Evolutionary conservation across 139 green algal species (phyloP), one percentile per base, ranked within the genome.

Genomic region (Haematococcus lacustris): DNA sequence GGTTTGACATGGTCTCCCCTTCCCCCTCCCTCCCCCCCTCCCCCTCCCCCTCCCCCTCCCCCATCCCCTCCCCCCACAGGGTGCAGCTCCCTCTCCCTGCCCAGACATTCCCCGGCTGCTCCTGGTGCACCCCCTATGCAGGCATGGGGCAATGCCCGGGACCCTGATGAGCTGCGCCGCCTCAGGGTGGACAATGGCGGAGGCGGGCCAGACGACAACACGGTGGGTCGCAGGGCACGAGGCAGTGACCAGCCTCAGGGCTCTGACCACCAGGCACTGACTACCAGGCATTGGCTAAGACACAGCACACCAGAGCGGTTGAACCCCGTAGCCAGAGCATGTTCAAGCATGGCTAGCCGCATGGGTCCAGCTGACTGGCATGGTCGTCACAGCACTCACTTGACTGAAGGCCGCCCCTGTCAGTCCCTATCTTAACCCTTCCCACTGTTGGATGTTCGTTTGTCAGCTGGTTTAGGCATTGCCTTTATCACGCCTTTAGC

Each of bases 61-160:
- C 4, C 9, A 64, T 13, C 13, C 23, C 25, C 23, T 64, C 25
- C 28, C 57, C n/a, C 4, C 57, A 64, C 28, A n/a, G 47, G 13
- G 17, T 33, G 9, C 28, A 37, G n/a, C 4, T 30, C 13, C 28
- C 9, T 25, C 57, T 37, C 32, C 23, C 17, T 33, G n/a, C 17
- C 28, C 5, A 9, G 9, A 7, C 23, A 35, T 64, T 64, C 4
- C 57, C 23, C 32, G 9, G 28, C 5, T 47, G 33, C 7, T 26
- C n/a, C 13, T 43, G 6, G 13, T 57, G 47, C 47, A n/a, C 21
- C 47, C 47, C 47, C 21, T 47, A 28, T 51, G 64, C 64, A 70
- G 64, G 64, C 64, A 35, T 70, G 67, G 67, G 67, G 67, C 47
- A 38, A 38, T 33, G 67, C 43, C 4, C 67, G 34, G 34, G 67